Conservation (phyloP, 352 stramenopile species). For the Thraustochytrium striatum region DNA sequence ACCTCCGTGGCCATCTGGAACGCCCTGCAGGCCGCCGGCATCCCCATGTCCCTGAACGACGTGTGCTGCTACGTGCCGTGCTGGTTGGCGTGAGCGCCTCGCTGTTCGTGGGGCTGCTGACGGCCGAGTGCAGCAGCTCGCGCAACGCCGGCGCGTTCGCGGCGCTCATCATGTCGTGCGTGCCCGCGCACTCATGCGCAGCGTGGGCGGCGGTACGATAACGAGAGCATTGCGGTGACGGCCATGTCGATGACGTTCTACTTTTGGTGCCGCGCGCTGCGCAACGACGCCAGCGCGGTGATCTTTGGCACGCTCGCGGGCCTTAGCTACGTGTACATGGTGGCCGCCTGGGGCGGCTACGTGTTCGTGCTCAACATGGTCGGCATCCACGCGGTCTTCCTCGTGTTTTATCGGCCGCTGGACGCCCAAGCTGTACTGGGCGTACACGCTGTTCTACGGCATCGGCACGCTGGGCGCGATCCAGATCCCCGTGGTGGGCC, state of each 20-base stretch:
- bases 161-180: conserved; percentile 88
- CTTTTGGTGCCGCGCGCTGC: conserved; percentile 72
- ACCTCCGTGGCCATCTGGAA: conserved; percentile 46
- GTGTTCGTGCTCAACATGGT: conserved; percentile 99
- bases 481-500: conserved; percentile 95
- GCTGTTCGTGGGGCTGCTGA: conserved; percentile 46
- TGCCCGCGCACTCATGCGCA: conserved; percentile 92
- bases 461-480: conserved; percentile 92
- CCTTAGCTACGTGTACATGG: conserved; percentile 95
- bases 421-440: conserved; percentile 86
- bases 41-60: conserved; percentile 59
- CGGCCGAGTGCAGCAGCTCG: neutral
- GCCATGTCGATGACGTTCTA: conserved; percentile 96
- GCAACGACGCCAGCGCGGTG: conserved; percentile 55
- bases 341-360: conserved; percentile 91
- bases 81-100: conserved; percentile 49
- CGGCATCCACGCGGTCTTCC: conserved; percentile 85
- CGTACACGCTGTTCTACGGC: conserved; percentile 94
- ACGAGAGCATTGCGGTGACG: conserved; percentile 95
- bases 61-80: conserved; percentile 56
- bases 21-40: conserved; percentile 8
- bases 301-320: conserved; percentile 61
- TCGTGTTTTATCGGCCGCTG: conserved; percentile 87
- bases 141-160: conserved; percentile 76
- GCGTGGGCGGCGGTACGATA: conserved; percentile 96